Conservation (phyloP, 176 grass and related monocot genomes). For the Echinochloa phyllopogon region DNA sequence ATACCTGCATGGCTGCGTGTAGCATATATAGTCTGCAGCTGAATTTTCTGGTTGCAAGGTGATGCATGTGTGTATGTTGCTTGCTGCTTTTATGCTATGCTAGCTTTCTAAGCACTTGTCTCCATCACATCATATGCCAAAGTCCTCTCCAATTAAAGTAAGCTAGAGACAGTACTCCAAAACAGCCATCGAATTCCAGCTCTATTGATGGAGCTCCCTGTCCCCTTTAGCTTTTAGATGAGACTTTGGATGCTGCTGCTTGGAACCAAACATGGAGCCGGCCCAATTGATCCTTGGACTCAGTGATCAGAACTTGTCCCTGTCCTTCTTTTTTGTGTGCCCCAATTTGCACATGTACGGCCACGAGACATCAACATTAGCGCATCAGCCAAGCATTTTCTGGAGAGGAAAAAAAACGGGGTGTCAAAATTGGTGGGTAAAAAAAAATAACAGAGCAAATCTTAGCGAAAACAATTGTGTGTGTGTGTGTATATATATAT, state of each 20-base stretch:
- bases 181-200: conserved; percentile 63
- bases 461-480: not conserved
- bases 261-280: conserved; percentile 48
- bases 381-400: conserved; percentile 13
- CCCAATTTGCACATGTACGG: conserved; percentile 36
- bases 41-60: conserved; percentile 14
- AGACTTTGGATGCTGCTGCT: conserved; percentile 59
- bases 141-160: conserved; percentile 51
- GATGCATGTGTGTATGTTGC: conserved; percentile 18
- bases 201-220: conserved; percentile 56
- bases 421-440: not conserved
- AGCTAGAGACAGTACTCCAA: conserved; percentile 36
- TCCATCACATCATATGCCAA: conserved; percentile 53
- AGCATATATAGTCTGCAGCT: not conserved
- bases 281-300: conserved; percentile 44
- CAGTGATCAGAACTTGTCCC: conserved; percentile 39
- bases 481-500: not conserved
- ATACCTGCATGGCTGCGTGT: not conserved
- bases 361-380: not conserved
- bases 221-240: conserved; percentile 55
- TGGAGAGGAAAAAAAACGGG: not conserved
- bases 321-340: conserved; percentile 45
- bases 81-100: conserved; percentile 11
- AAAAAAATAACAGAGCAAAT: not conserved
- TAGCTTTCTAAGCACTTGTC: conserved; percentile 43